These are phyloP conservation scores for Pseudopithomyces maydicus DNA, from an alignment of 2,329 filamentous ascomycete species.

Conservation along the genomic window DNA sequence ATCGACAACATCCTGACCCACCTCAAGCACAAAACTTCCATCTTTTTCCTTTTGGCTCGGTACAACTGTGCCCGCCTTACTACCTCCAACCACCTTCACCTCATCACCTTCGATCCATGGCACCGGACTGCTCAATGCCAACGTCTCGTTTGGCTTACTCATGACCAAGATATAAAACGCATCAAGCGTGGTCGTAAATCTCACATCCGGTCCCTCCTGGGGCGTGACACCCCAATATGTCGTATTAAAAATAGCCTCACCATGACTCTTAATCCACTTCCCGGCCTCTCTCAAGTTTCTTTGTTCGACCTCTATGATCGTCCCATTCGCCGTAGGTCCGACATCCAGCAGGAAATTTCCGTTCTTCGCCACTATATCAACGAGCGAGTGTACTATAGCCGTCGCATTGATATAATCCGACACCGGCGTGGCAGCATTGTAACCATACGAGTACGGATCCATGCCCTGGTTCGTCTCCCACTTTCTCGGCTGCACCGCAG, in stretches of 20 bases:
- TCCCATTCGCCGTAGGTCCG: conserved; percentile 61
- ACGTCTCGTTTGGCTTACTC: conserved; percentile 44
- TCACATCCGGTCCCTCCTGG: conserved; percentile 50
- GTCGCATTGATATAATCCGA: conserved; percentile 59
- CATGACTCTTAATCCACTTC: conserved; percentile 59
- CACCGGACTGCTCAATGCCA: conserved; percentile 46
- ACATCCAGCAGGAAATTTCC: conserved; percentile 63
- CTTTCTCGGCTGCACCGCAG: conserved; percentile 58
- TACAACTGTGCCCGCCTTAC: conserved; percentile 31
- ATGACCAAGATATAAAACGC: conserved; percentile 60
- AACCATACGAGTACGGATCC: conserved; percentile 65
- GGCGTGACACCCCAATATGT: conserved; percentile 59
- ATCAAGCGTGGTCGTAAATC: conserved; percentile 58
- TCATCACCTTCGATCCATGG: conserved; percentile 50
- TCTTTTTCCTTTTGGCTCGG: conserved; percentile 2
- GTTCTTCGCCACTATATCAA: conserved; percentile 61
- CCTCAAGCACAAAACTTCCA: conserved; percentile 8
- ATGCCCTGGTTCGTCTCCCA: conserved; percentile 66
- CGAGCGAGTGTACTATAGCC: conserved; percentile 53
- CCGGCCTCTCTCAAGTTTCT: conserved; percentile 58
- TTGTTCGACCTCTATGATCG: conserved; percentile 56
- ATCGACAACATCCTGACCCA: conserved; percentile 7
- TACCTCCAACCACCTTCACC: conserved; percentile 49
- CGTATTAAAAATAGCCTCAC: conserved; percentile 62
- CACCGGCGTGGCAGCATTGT: conserved; percentile 60